These are phyloP conservation scores for Telfairia occidentalis DNA, from an alignment of 331 rosid species.

Conservation along the genomic window DNA sequence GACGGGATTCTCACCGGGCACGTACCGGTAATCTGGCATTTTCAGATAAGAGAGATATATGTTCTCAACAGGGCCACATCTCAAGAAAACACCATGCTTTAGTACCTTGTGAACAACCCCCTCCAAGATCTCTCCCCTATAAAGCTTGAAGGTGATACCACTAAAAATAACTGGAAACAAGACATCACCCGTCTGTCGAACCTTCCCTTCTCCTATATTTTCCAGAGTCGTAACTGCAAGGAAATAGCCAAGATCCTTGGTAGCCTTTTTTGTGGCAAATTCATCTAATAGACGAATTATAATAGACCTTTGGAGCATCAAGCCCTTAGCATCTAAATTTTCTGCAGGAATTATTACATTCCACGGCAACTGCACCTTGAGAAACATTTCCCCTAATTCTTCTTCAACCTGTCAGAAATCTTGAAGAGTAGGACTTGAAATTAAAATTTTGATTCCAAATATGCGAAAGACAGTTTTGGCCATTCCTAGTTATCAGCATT, in stretches of 20 bases:
- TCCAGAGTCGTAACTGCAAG: conserved; percentile 64
- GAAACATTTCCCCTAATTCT: conserved; percentile 31
- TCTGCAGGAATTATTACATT: conserved; percentile 66
- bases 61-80: conserved; percentile 71
- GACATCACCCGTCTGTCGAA: conserved; percentile 68
- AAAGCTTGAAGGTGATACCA: conserved; percentile 62
- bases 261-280: conserved; percentile 55
- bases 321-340: conserved; percentile 39
- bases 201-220: conserved; percentile 65
- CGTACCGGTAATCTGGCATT: conserved; percentile 62
- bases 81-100: conserved; percentile 72
- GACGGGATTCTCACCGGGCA: conserved; percentile 53
- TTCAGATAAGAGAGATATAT: conserved; percentile 45
- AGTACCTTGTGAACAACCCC: conserved; percentile 69
- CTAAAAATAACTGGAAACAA: conserved; percentile 65
- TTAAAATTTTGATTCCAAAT: background rate
- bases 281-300: conserved; percentile 42
- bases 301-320: conserved; percentile 61
- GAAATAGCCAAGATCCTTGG: conserved; percentile 64
- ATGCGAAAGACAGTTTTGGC: no score
- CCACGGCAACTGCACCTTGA: conserved; percentile 64
- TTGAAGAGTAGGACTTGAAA: background rate
- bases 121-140: conserved; percentile 63
- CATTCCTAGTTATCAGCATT: background rate
- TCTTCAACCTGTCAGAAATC: conserved; percentile 17